These are phyloP conservation scores for Salix exigua DNA, from an alignment of 345 rosid species.

Conservation along the genomic window DNA sequence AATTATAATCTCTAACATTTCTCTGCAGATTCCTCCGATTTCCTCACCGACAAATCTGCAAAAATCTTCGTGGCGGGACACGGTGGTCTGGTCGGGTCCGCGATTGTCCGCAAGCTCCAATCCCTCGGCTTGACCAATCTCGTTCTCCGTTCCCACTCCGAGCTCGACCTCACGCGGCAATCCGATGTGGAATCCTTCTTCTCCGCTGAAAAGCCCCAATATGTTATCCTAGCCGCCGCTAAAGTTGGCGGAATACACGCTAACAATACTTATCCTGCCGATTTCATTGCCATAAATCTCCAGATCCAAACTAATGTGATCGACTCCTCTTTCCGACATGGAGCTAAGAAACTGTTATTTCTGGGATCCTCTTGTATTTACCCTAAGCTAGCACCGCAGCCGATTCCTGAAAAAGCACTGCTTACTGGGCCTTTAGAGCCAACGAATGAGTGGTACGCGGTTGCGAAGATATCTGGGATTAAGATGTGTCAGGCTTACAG, in stretches of 20 bases:
- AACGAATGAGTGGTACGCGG: slow-evolving; percentile 91
- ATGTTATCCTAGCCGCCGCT: slow-evolving; percentile 80
- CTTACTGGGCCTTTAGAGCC: slow-evolving; percentile 86
- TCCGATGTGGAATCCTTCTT: slow-evolving; percentile 74
- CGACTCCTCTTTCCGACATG: slow-evolving; percentile 62
- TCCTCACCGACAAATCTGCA: slow-evolving; percentile 59
- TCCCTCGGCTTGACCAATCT: slow-evolving; percentile 62
- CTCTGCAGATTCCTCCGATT: slow-evolving; percentile 24
- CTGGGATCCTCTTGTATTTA: slow-evolving; percentile 93
- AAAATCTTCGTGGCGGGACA: slow-evolving; percentile 96
- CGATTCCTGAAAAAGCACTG: slow-evolving; percentile 72
- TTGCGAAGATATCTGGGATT: slow-evolving; percentile 89
- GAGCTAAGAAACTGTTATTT: slow-evolving; percentile 74
- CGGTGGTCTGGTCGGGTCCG: slow-evolving; percentile 86
- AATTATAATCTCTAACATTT: neutral
- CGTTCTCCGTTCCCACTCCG: slow-evolving; percentile 61
- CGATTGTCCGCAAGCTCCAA: slow-evolving; percentile 70
- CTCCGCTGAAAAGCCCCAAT: slow-evolving; percentile 55
- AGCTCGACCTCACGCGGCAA: slow-evolving; percentile 86
- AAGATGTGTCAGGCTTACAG: slow-evolving; percentile 95
- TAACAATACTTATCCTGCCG: slow-evolving; percentile 92
- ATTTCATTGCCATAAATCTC: slow-evolving; percentile 84
- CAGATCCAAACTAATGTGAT: slow-evolving; percentile 93
- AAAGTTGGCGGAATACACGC: slow-evolving; percentile 98
- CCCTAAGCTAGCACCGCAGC: slow-evolving; percentile 92